Percentiles rank a stretch among this genome's conserved stretches.
Evolutionary conservation across 352 stramenopile genomes (phyloP).

Genomic region (Globisporangium cylindrosporum): DNA sequence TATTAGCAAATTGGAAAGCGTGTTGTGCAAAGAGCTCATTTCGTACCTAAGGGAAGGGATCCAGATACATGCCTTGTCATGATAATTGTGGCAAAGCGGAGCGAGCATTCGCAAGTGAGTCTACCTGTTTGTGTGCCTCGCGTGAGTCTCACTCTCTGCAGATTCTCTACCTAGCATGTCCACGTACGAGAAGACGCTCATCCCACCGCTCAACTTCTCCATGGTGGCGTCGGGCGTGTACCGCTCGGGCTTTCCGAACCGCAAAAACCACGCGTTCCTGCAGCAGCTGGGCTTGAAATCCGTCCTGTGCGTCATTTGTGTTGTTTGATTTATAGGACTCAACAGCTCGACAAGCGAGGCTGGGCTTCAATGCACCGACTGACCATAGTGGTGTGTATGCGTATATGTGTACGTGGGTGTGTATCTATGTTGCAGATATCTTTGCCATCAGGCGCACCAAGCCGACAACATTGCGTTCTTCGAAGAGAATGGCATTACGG

Average conservation of each 20-base stretch:
- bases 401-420: neutral
- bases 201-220: conserved; percentile 88
- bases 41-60: conserved; percentile 3
- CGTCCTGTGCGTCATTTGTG: conserved; percentile 61
- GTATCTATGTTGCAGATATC: conserved; percentile 37
- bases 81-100: neutral
- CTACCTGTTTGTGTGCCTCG: neutral
- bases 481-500: conserved; percentile 70
- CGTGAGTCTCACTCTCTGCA: neutral
- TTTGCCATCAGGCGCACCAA: conserved; percentile 84
- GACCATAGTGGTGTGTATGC: neutral
- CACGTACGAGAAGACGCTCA: conserved; percentile 86
- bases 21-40: neutral
- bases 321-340: neutral
- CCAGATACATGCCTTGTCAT: neutral
- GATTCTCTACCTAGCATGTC: conserved; percentile 37
- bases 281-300: conserved; percentile 84
- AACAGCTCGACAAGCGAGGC: neutral
- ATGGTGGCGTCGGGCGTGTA: conserved; percentile 89
- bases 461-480: conserved; percentile 82
- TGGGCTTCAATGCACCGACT: neutral
- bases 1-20: neutral
- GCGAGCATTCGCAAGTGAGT: neutral
- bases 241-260: conserved; percentile 84
- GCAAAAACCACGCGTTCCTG: conserved; percentile 87